These are phyloP conservation scores for Echites panduratus DNA, from an alignment of 257 asterid genomes.

Conservation along the genomic window DNA sequence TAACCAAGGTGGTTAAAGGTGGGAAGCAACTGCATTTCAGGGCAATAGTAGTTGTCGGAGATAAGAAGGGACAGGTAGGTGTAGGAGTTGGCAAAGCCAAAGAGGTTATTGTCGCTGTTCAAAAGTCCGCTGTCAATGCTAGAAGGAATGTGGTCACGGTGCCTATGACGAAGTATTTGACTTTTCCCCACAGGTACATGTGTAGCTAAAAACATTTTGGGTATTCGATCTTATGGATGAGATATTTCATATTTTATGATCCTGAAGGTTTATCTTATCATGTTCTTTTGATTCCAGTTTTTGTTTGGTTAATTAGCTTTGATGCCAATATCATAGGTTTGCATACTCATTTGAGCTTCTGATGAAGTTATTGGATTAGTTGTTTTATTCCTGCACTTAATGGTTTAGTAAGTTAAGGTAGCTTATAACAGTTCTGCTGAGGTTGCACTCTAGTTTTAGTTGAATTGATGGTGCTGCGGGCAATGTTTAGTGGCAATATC, in stretches of 20 bases:
- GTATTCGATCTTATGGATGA: not conserved
- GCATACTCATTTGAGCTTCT: not conserved
- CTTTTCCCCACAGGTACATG: slow-evolving; percentile 84
- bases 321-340: not conserved
- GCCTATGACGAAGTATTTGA: slow-evolving; percentile 86
- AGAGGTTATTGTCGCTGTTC: slow-evolving; percentile 76
- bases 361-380: not conserved
- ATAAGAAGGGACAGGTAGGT: slow-evolving; percentile 84
- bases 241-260: not conserved
- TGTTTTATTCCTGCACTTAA: not conserved
- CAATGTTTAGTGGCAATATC: not conserved
- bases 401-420: not conserved
- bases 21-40: slow-evolving; percentile 89
- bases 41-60: slow-evolving; percentile 83
- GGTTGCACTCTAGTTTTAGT: not conserved
- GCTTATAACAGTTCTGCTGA: not conserved
- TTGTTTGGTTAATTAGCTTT: not conserved
- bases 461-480: not conserved
- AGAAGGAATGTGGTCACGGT: slow-evolving; percentile 67
- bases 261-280: not conserved
- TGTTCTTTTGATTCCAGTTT: not conserved
- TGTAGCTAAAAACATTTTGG: not conserved
- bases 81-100: slow-evolving; percentile 96
- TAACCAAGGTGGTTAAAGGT: slow-evolving; percentile 97
- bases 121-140: slow-evolving; percentile 80